Percentiles rank a stretch among this genome's conserved stretches.
Conservation (phyloP, 371 early-diverging fungal species). For the Spraguea lophii region DNA sequence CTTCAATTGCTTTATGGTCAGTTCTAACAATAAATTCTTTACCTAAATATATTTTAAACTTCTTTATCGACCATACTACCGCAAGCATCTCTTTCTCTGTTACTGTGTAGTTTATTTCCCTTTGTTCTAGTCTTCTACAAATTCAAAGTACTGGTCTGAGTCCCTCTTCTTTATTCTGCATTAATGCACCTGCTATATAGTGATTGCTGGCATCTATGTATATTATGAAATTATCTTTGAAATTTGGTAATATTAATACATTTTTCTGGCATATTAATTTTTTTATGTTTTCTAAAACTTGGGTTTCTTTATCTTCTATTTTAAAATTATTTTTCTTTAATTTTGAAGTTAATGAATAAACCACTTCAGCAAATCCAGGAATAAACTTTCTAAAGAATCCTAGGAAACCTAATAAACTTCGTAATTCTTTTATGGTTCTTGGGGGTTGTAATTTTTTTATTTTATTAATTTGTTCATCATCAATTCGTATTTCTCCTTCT, state of each 20-base stretch:
- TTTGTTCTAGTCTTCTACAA: constrained; percentile 2
- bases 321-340: background rate
- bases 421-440: constrained; percentile 38
- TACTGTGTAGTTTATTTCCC: constrained; percentile 13
- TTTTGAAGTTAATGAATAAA: constrained; percentile 38
- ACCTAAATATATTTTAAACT: background rate
- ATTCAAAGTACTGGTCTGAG: background rate
- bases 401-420: constrained; percentile 38
- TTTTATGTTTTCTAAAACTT: background rate
- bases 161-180: background rate
- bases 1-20: background rate
- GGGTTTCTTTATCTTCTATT: background rate
- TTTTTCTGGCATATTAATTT: background rate
- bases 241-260: background rate
- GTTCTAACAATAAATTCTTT: background rate
- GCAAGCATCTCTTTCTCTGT: constrained; percentile 10
- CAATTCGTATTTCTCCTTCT: constrained; percentile 9
- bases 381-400: constrained; percentile 44
- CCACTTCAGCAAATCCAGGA: constrained; percentile 33
- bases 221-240: background rate
- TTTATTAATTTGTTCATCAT: constrained; percentile 20
- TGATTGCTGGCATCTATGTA: background rate
- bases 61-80: background rate
- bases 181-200: background rate
- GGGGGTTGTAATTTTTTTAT: constrained; percentile 13